Percentiles rank a stretch among this genome's conserved stretches.
Evolutionary conservation across 176 grass and related monocot species (phyloP).

Genomic region (Carex littledalei): DNA sequence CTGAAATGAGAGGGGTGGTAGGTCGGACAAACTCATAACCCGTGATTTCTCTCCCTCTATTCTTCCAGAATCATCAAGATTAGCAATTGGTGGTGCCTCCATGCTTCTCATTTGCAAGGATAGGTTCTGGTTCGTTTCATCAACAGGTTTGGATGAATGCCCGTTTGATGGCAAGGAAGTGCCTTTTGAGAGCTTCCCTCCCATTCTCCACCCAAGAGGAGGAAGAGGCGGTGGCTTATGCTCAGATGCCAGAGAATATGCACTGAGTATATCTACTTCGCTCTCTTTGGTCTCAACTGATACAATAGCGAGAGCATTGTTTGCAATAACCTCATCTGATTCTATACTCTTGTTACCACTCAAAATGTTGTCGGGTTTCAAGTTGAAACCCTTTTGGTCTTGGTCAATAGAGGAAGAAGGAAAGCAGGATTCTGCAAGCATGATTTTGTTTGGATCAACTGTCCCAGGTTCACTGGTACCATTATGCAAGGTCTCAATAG

Average conservation of each 20-base stretch:
- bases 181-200: conserved; percentile 38
- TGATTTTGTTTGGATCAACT: neutral
- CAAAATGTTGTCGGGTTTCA: neutral
- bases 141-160: neutral
- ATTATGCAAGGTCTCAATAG: conserved; percentile 21
- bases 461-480: conserved; percentile 25
- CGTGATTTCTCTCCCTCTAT: neutral
- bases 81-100: neutral
- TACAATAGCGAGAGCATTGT: neutral
- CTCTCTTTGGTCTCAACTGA: neutral
- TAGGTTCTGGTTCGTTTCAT: neutral
- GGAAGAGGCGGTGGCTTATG: conserved; percentile 75
- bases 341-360: neutral
- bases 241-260: conserved; percentile 6
- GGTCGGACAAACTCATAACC: conserved; percentile 12
- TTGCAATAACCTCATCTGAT: neutral
- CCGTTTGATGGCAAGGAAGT: neutral
- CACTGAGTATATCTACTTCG: conserved; percentile 1
- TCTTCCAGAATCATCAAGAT: conserved; percentile 1
- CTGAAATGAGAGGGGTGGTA: conserved; percentile 13
- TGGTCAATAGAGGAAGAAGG: neutral
- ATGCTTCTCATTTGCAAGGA: neutral
- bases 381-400: neutral
- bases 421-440: neutral
- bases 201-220: conserved; percentile 85